Base-by-base conservation (phyloP, 139 green algal genomes). In the Limnomonas spitsbergensis region DNA sequence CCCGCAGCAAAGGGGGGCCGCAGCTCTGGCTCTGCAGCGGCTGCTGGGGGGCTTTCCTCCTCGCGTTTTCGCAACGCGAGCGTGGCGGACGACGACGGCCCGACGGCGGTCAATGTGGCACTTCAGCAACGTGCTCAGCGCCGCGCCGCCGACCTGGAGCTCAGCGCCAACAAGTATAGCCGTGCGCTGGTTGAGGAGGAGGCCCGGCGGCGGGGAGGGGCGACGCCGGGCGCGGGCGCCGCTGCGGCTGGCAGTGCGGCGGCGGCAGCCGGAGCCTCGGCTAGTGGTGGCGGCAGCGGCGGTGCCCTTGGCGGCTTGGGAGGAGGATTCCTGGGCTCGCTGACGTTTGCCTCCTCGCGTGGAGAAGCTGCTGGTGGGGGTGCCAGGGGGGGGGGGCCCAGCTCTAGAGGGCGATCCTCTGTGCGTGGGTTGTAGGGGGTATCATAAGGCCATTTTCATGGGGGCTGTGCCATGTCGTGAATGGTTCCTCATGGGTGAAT, bases 171-270 rank as follows among this genome's bases (percentile, higher is more conserved):
- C 40, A 34, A 36, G 3, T 81, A 81, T 53, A 53, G 35, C n/a
- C 20, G 40, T 14, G 76, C 76, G 40, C 56, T 85, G 31, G 75
- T 79, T 38, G 76, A 81, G 54, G 80, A 85, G 38, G 7, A 40
- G 69, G 20, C 29, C 66, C 47, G 68, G 37, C 34, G 69, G 6
- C 9, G 34, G 69, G 69, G 35, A 35, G 69, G 37, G 35, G 35
- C 14, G 70, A 72, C 31, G 35, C 52, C 29, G 35, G 53, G 53
- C 36, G 73, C 20, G 53, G 69, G 32, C 69, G 40, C 56, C 56
- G 47, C 38, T 24, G 9, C 35, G 4, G 69, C 35, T 53, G 69
- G 69, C 69, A 24, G 20, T 34, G 27, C 27, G 26, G 7, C 61
- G 9, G 26, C 29, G 61, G 27, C 61, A 37, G 29, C 61, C 6